Evolutionary conservation across 371 early-diverging fungal genomes (phyloP).

Genomic region (Homolaphlyctis polyrhiza): DNA sequence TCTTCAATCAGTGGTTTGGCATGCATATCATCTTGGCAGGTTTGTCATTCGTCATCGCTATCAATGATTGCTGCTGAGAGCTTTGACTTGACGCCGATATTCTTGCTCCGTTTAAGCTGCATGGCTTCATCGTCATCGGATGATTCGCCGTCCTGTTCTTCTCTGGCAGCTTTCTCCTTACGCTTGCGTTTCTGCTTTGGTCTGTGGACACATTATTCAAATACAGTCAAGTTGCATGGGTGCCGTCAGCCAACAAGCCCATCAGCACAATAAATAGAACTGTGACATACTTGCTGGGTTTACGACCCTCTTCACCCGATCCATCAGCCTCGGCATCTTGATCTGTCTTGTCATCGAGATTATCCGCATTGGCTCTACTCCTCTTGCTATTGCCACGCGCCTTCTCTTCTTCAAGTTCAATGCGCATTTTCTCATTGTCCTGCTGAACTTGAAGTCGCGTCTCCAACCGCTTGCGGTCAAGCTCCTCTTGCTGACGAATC

Average conservation of each 20-base stretch:
- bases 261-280: too few species aligned
- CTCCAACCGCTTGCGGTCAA: background rate
- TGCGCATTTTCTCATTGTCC: slow-evolving; percentile 6
- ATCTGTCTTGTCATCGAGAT: background rate
- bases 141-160: background rate
- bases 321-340: too few species aligned
- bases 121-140: background rate
- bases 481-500: slow-evolving; percentile 15
- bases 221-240: too few species aligned
- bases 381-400: background rate
- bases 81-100: background rate
- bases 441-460: background rate
- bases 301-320: too few species aligned
- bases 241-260: too few species aligned
- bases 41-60: background rate
- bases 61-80: background rate
- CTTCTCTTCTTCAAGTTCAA: background rate
- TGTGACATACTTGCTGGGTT: too few species aligned
- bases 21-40: background rate
- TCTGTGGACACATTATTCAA: too few species aligned
- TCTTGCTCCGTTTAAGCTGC: too few species aligned
- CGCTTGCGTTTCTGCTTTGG: slow-evolving; percentile 6
- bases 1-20: background rate
- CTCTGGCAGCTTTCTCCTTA: background rate
- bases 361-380: background rate